Evolutionary conservation across 2,329 filamentous ascomycete species (phyloP), one percentile per base, ranked within the genome.

Genomic region (Ceratocystis alfenasii): DNA sequence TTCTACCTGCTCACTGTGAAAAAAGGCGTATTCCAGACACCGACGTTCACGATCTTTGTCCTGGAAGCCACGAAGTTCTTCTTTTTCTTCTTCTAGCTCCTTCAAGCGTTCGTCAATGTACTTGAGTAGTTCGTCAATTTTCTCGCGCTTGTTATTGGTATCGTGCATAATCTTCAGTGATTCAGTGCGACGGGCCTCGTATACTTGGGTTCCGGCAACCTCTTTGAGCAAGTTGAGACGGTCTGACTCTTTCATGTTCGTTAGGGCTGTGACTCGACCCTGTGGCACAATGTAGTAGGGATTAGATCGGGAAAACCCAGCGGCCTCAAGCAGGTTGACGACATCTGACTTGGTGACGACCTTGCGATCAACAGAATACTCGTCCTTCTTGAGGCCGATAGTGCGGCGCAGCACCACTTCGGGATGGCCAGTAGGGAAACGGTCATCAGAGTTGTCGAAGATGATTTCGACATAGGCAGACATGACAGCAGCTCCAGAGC

Each of bases 281-380:
- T 99, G 94, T 0, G 95, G 94, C 1, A 99, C 95, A 71, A 99
- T 99, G 75, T 99, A 99, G 80, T 97, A 99, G 30, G 94, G 94
- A 74, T 99, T 99, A 66, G 92, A 96, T 70, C 91, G 86, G 68
- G 93, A 97, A 76, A 99, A 97, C 22, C 94, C 94, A 15, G 94
- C 94, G 6, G 91, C 95, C 75, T 99, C 94, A 53, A 99, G 83
- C 46, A 99, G 82, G 74, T 96, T 95, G 80, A 95, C 89, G 68
- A 99, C 93, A 74, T 99, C 94, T 69, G 86, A 83, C 74, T 95
- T 96, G 46, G 92, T 96, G 44, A 92, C 90, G 70, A 95, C 95
- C 78, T 96, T 99, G 74, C 92, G 89, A 76, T 99, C 94, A 36
- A 99, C 84, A 1, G 93, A 95, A 75, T 97, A 99, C 78, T 99